These are phyloP conservation scores for Colletotrichum melonis DNA, from an alignment of 2,329 filamentous ascomycete species.

Conservation along the genomic window DNA sequence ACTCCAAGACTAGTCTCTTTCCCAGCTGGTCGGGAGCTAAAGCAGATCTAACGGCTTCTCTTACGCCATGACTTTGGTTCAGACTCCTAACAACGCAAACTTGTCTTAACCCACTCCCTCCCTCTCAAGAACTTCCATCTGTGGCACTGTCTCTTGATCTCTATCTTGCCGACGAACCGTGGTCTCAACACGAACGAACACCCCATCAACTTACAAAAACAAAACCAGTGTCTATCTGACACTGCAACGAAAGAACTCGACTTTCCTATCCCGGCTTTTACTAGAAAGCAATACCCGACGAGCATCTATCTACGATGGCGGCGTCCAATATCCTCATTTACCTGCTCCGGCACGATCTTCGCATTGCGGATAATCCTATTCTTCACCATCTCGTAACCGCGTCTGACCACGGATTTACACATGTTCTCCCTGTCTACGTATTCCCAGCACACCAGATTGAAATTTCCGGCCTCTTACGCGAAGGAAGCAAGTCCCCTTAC, in stretches of 20 bases:
- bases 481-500: slow-evolving; percentile 69
- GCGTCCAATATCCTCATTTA: slow-evolving; percentile 72
- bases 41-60: slow-evolving; percentile 34
- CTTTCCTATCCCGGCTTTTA: not conserved
- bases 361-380: slow-evolving; percentile 80
- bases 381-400: slow-evolving; percentile 67
- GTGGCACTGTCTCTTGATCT: too few relatives aligned
- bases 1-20: slow-evolving; percentile 15
- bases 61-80: slow-evolving; percentile 32
- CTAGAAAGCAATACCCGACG: not conserved
- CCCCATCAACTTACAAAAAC: not conserved
- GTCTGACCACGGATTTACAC: slow-evolving; percentile 68
- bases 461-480: slow-evolving; percentile 76
- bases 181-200: not conserved
- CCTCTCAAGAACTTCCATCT: not conserved
- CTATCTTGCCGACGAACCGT: too few relatives aligned
- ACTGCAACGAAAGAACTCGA: not conserved
- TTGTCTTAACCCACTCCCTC: slow-evolving; percentile 8
- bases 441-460: slow-evolving; percentile 79
- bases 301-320: slow-evolving; percentile 42
- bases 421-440: slow-evolving; percentile 78
- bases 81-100: slow-evolving; percentile 3
- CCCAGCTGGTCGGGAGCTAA: slow-evolving; percentile 17
- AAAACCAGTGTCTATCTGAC: not conserved
- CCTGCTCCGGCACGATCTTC: slow-evolving; percentile 77